phyloP scores from a whole-genome alignment of 2,329 filamentous ascomycete genomes.

The Pseudogymnoascus sp. region DNA sequence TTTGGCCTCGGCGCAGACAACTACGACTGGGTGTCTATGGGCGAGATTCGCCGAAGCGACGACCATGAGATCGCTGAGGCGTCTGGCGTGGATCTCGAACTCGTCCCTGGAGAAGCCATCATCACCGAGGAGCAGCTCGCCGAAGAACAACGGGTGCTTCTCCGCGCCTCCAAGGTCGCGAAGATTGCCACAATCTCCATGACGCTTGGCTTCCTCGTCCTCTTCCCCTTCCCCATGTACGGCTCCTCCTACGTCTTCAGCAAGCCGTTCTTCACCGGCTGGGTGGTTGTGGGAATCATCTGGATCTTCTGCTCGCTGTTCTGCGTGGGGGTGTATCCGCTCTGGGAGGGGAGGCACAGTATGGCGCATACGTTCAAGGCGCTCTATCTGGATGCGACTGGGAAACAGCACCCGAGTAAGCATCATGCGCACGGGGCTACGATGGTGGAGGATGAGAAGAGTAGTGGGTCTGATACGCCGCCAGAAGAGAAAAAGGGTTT shows the following conservation, averaged over 20 bases:
- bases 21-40: slow-evolving; percentile 84
- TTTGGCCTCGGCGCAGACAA: slow-evolving; percentile 54
- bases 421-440: slow-evolving; percentile 21
- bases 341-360: slow-evolving; percentile 69
- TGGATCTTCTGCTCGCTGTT: slow-evolving; percentile 70
- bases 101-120: slow-evolving; percentile 43
- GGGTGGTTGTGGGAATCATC: slow-evolving; percentile 67
- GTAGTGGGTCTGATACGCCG: slow-evolving; percentile 8
- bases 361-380: slow-evolving; percentile 52
- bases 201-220: slow-evolving; percentile 63
- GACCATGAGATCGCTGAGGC: slow-evolving; percentile 62
- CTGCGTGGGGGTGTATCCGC: slow-evolving; percentile 71
- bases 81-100: slow-evolving; percentile 58
- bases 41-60: slow-evolving; percentile 66
- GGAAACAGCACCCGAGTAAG: slow-evolving; percentile 26
- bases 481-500: background rate
- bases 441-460: slow-evolving; percentile 17
- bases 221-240: slow-evolving; percentile 93
- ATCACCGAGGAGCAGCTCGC: slow-evolving; percentile 32
- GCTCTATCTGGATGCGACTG: slow-evolving; percentile 53
- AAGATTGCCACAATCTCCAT: slow-evolving; percentile 47
- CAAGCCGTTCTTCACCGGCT: slow-evolving; percentile 75
- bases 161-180: slow-evolving; percentile 44
- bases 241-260: slow-evolving; percentile 73
- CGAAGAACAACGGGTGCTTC: slow-evolving; percentile 39